Base-by-base conservation (phyloP, 73 alveolate species). In the Paramecium bursaria region DNA sequence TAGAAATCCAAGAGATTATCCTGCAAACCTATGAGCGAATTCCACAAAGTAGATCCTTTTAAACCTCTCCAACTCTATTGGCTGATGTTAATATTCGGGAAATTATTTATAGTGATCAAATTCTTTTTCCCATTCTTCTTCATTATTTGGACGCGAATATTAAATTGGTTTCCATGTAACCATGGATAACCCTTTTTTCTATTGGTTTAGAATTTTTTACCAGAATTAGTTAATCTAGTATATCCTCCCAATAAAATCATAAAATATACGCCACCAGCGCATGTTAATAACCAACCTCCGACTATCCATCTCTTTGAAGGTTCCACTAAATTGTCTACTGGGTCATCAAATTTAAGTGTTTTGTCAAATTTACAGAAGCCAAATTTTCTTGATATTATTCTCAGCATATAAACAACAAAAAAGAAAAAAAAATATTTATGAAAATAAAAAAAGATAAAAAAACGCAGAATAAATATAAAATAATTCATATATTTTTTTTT, bases 101-200 rank as follows among this genome's bases (percentile, higher is more conserved):
- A 50, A 94, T 47, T 90, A 39, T 73, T 92, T 87, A 51, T 92
- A 92, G 46, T 50, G 75, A n/a, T 85, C 94, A 60, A 92, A 94
- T 73, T 94, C 98, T 27, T 85, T 85, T 51, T 87, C 95, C 98
- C 98, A 94, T 33, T 79, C 96, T 48, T 91, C 95, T 11, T 94
- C 39, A 31, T 44, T 86, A 13, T 74, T 57, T 4, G 98, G 98
- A 25, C 60, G 92, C 33, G 60, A 50, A 14, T 79, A 85, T 22
- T 80, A 92, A 17, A 85, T 87, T 4, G 96, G 97, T 52, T 91
- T 91, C 96, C 98, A 94, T 44, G 87, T 92, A 11, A 90, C 93
- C 98, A 94, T 94, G 7, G 97, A 92, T 30, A 94, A 91, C 5
- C 98, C 98, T 79, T 10, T 4, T 19, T 9, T 22, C 22, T 48